phyloP scores from a whole-genome alignment of 257 asterid species.

The Solanum sejunctum region DNA sequence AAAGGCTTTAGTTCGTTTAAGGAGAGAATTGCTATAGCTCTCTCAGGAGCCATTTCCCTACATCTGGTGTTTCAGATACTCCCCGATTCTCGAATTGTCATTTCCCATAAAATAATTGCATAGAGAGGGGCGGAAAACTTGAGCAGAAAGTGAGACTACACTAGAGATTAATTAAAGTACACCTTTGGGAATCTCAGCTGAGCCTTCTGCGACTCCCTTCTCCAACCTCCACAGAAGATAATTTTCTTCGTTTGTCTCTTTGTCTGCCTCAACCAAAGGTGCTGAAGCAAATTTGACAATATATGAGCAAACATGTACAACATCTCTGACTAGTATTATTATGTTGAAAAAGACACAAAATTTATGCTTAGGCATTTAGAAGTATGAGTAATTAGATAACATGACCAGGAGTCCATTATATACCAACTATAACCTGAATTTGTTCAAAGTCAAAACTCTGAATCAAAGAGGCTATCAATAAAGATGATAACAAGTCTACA shows the following conservation, averaged over 20 bases:
- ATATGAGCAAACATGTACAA: background rate
- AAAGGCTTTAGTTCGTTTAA: background rate
- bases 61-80: background rate
- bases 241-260: constrained; percentile 65
- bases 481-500: background rate
- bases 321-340: background rate
- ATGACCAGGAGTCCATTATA: background rate
- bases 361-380: background rate
- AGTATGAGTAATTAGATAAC: background rate
- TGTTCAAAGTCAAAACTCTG: background rate
- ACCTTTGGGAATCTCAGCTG: constrained; percentile 89
- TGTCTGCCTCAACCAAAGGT: constrained; percentile 72
- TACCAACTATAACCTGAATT: background rate
- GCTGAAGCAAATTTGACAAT: constrained; percentile 34
- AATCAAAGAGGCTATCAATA: background rate
- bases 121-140: background rate
- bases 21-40: background rate
- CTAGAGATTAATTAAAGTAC: background rate
- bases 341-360: background rate
- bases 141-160: background rate
- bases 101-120: background rate
- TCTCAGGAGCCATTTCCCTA: background rate
- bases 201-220: constrained; percentile 91
- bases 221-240: constrained; percentile 83
- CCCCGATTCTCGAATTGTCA: background rate